These are phyloP conservation scores for Cladosporium velox DNA, from an alignment of 2,329 filamentous ascomycete genomes.

Conservation along the genomic window DNA sequence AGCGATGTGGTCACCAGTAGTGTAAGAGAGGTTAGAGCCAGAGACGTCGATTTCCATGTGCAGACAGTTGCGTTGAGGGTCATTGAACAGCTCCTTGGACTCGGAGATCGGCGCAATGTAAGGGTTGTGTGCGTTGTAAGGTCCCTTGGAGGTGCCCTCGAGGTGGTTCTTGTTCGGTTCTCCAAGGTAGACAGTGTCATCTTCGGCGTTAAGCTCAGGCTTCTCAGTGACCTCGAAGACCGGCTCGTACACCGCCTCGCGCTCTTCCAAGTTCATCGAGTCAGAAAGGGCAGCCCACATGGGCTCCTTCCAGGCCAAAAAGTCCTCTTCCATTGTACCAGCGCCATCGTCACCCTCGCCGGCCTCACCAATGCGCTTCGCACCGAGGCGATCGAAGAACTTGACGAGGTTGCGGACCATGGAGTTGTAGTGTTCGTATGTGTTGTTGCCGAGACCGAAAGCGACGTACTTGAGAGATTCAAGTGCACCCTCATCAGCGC, in stretches of 20 bases:
- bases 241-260: slow-evolving; percentile 93
- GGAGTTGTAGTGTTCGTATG: slow-evolving; percentile 98
- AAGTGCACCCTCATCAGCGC: slow-evolving; percentile 68
- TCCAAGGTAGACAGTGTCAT: slow-evolving; percentile 84
- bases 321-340: slow-evolving; percentile 99
- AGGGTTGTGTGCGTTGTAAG: slow-evolving; percentile 86
- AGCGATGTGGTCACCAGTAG: slow-evolving; percentile 95
- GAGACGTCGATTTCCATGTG: slow-evolving; percentile 94
- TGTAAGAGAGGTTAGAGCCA: slow-evolving; percentile 86
- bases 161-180: slow-evolving; percentile 84
- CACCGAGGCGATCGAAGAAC: slow-evolving; percentile 78
- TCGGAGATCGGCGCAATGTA: slow-evolving; percentile 90
- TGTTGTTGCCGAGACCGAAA: slow-evolving; percentile 98
- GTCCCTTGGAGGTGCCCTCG: slow-evolving; percentile 78
- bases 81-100: slow-evolving; percentile 86
- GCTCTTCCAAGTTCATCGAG: slow-evolving; percentile 87
- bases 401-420: slow-evolving; percentile 94
- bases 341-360: slow-evolving; percentile 97
- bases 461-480: slow-evolving; percentile 86
- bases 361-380: slow-evolving; percentile 77
- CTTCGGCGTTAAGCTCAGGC: slow-evolving; percentile 68
- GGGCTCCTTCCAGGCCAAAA: slow-evolving; percentile 97
- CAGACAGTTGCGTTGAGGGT: slow-evolving; percentile 89
- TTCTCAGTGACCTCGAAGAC: slow-evolving; percentile 77
- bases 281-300: slow-evolving; percentile 90